phyloP scores from a whole-genome alignment of 164 flowering plant genomes.

The Sextonia rubra region DNA sequence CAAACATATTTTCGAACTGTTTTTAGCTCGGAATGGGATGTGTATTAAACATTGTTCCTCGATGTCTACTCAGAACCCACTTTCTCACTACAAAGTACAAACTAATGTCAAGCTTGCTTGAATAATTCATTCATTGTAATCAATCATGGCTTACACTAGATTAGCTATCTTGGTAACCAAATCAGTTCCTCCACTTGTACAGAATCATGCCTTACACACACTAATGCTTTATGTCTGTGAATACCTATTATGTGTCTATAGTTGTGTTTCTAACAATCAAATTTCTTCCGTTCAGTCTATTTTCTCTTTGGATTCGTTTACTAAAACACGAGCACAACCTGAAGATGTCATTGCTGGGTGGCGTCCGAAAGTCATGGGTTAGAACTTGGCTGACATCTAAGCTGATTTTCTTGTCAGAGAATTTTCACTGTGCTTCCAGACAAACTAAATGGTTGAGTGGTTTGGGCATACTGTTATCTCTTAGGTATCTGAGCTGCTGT shows the following conservation, averaged over 20 bases:
- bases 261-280: neutral
- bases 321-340: constrained; percentile 55
- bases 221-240: neutral
- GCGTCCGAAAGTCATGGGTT: constrained; percentile 80
- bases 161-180: neutral
- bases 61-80: too few relatives aligned
- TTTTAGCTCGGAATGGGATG: too few relatives aligned
- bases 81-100: too few relatives aligned
- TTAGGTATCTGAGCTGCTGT: neutral
- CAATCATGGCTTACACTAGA: neutral
- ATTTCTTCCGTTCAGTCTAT: constrained; percentile 40
- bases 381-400: neutral
- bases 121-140: too few relatives aligned
- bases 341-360: constrained; percentile 95
- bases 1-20: neutral
- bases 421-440: neutral
- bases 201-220: neutral
- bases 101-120: too few relatives aligned
- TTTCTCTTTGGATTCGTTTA: constrained; percentile 67
- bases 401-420: neutral
- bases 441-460: neutral
- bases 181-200: neutral
- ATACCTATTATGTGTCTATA: neutral
- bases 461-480: neutral
- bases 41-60: too few relatives aligned